Evolutionary conservation across 768 basidiomycete species (phyloP).

Genomic region (Pleurotus platypus): DNA sequence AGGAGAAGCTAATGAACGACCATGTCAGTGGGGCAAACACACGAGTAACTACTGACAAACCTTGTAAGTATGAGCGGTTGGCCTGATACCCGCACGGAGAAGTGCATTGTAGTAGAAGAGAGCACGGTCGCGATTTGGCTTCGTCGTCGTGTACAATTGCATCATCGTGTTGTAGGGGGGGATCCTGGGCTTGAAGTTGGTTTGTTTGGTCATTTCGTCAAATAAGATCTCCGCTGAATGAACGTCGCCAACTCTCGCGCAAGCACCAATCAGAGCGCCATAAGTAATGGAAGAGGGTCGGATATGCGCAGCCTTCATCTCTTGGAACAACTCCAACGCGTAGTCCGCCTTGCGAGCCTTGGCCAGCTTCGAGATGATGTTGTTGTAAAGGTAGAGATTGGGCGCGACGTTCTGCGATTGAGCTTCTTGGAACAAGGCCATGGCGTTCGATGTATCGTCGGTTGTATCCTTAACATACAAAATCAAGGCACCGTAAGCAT

Average conservation of each 20-base stretch:
- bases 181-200: slow-evolving; percentile 81
- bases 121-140: slow-evolving; percentile 77
- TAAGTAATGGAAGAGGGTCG: slow-evolving; percentile 86
- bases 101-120: slow-evolving; percentile 75
- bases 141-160: slow-evolving; percentile 90
- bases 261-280: slow-evolving; percentile 91
- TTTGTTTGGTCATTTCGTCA: slow-evolving; percentile 71
- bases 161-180: slow-evolving; percentile 99
- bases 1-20: slow-evolving; percentile 61
- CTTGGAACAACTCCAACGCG: slow-evolving; percentile 82
- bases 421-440: slow-evolving; percentile 81
- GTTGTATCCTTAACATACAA: slow-evolving; percentile 89
- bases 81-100: slow-evolving; percentile 52
- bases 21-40: slow-evolving; percentile 7
- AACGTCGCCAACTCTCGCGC: slow-evolving; percentile 89
- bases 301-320: slow-evolving; percentile 71
- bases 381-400: slow-evolving; percentile 92
- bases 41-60: slow-evolving; percentile 30
- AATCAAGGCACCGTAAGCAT: slow-evolving; percentile 91
- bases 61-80: slow-evolving; percentile 95
- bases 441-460: slow-evolving; percentile 87
- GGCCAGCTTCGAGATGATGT: slow-evolving; percentile 92
- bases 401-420: slow-evolving; percentile 64
- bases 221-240: slow-evolving; percentile 80
- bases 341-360: slow-evolving; percentile 92